Conservation (phyloP, 2,329 filamentous ascomycete genomes). For the Fusarium austroafricanum region DNA sequence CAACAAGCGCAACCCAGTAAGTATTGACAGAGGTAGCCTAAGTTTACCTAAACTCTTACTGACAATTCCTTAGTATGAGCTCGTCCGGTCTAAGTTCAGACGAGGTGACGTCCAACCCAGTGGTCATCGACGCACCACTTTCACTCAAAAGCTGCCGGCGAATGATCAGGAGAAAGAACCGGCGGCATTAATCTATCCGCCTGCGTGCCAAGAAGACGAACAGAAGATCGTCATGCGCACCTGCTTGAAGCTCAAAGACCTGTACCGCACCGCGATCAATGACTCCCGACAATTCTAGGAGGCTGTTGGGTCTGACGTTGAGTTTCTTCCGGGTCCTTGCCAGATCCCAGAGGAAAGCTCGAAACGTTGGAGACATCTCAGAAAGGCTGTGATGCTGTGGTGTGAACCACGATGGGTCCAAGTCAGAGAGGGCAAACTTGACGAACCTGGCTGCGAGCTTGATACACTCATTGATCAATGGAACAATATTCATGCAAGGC, state of each 20-base stretch:
- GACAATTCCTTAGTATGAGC: constrained; percentile 25
- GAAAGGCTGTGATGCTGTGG: not conserved
- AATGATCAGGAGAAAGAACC: not conserved
- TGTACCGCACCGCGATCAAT: not conserved
- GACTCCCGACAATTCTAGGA: not conserved
- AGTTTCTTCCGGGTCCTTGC: accelerated
- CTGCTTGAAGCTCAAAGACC: not conserved
- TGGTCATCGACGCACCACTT: not conserved
- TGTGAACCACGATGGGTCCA: not conserved
- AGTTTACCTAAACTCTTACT: not conserved
- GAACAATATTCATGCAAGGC: accelerated
- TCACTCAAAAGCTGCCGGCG: not conserved
- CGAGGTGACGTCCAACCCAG: constrained; percentile 25
- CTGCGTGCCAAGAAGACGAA: accelerated
- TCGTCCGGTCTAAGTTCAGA: not conserved
- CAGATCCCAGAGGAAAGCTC: no score
- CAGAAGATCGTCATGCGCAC: not conserved
- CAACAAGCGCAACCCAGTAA: no score
- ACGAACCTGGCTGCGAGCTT: accelerated
- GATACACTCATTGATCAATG: accelerated
- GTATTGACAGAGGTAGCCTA: not conserved
- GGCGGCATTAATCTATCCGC: not conserved
- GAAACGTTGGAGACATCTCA: accelerated
- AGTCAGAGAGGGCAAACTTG: not conserved
- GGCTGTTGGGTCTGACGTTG: not conserved